phyloP scores from a whole-genome alignment of 345 rosid genomes.

The Melastoma malabathricum region DNA sequence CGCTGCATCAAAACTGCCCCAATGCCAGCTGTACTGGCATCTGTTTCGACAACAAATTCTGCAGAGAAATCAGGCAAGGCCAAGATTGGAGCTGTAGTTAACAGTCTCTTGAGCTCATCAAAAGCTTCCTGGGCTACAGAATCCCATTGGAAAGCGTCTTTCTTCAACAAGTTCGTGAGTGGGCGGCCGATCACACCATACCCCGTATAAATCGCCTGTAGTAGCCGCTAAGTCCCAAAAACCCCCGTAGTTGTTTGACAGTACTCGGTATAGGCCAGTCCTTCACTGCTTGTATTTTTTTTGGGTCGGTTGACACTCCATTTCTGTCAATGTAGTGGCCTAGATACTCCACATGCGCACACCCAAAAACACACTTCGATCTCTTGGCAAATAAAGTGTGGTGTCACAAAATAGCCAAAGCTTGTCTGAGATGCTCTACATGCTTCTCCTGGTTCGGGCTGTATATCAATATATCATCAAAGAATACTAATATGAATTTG shows the following conservation, averaged over 20 bases:
- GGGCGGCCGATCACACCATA: neutral
- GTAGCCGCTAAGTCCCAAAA: neutral
- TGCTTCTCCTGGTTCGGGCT: neutral
- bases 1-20: neutral
- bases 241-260: neutral
- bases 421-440: neutral
- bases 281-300: too few relatives aligned
- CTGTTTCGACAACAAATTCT: neutral
- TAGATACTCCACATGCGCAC: too few relatives aligned
- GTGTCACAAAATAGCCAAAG: neutral
- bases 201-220: neutral
- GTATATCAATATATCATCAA: constrained; percentile 1
- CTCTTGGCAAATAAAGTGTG: neutral
- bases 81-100: neutral
- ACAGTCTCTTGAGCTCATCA: neutral
- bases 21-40: neutral
- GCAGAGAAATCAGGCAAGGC: neutral
- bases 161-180: neutral
- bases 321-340: too few relatives aligned
- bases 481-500: neutral
- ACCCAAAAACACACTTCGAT: too few relatives aligned
- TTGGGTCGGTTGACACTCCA: too few relatives aligned
- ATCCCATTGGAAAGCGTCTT: neutral
- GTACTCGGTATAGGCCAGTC: too few relatives aligned
- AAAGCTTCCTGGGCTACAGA: neutral